Conservation (phyloP, 768 basidiomycete genomes). For the Pulveroboletus sp. region DNA sequence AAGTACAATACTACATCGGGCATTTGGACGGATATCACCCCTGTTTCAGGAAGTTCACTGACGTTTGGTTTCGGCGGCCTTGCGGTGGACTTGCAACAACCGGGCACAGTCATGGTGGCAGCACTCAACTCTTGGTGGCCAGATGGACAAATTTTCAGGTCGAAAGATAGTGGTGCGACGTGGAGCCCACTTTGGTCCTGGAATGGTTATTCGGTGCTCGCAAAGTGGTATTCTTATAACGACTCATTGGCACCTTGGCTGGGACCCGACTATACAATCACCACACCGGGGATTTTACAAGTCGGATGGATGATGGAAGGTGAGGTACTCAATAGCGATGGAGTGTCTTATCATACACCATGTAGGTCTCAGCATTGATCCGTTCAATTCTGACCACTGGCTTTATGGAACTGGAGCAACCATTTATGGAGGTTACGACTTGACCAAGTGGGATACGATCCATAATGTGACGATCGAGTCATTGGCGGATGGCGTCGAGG, state of each 20-base stretch:
- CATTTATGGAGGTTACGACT: constrained; percentile 57
- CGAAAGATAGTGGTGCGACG: constrained; percentile 53
- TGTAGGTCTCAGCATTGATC: constrained; percentile 54
- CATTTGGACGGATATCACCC: constrained; percentile 61
- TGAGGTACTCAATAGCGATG: constrained; percentile 7
- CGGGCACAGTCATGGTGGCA: constrained; percentile 67
- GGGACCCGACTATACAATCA: constrained; percentile 47
- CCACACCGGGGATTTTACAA: constrained; percentile 43
- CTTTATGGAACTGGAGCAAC: constrained; percentile 70
- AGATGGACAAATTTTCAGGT: constrained; percentile 64
- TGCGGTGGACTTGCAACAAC: constrained; percentile 56
- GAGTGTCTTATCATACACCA: neutral
- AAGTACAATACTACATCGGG: constrained; percentile 54
- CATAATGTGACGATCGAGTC: constrained; percentile 59
- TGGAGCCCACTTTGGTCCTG: constrained; percentile 63
- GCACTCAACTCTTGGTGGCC: constrained; percentile 61
- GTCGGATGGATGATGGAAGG: constrained; percentile 77
- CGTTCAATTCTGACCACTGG: constrained; percentile 69
- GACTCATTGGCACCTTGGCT: constrained; percentile 60
- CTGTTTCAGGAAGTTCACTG: constrained; percentile 54
- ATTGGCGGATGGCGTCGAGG: constrained; percentile 64
- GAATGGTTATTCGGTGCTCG: constrained; percentile 43
- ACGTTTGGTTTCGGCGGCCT: constrained; percentile 65
- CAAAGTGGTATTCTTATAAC: constrained; percentile 50
- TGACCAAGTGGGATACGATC: constrained; percentile 55